Evolutionary conservation across 1,284 basidiomycete species (phyloP), one percentile per base, ranked within the genome.

Genomic region (Leccinum griseonigrum): DNA sequence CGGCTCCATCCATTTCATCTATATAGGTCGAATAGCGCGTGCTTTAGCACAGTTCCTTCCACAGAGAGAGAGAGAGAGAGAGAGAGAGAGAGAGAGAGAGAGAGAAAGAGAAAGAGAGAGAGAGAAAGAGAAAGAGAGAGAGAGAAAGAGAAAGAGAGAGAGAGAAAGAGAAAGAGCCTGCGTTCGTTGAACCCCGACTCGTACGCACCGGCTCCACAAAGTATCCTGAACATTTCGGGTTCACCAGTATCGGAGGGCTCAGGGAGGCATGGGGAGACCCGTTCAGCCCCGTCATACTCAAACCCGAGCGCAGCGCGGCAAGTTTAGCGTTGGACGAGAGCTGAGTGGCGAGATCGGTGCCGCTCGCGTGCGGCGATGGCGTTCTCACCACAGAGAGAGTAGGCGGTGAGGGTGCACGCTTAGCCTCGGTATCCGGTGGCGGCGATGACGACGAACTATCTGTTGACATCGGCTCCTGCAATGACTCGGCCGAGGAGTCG

Each of bases 1-100:
- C 3, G 87, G 81, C 60, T 93, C 87, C 97, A 99, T 99, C 97
- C 97, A 99, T 68, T 89, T 91, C 83, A 97, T 89, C 86, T 95
- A 64, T 48, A 46, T 48, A 18, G 6, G 46, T 26, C 1, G 48
- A 50, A 26, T 18, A 18, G 40, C 1, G 10, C n/a, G n/a, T 28
- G 11, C 26, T 6, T 50, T 3, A 28, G 48, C 26, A 18, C 40
- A 11, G 6, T 26, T 9, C 13, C 10, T 43, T 18, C 10, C 9
- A 18, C 1, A 18, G 1, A 48, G 9, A n/a, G n/a, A 18, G 9
- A 46, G 43, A 46, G 0, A 48, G 3, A 14, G 13, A 38, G 14
- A 38, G 14, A 16, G 28, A 32, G 10, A 32, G 29, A 40, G 6
- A 40, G 6, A n/a, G n/a, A n/a, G n/a, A n/a, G n/a, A n/a, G n/a